Conservation (phyloP, 1,284 basidiomycete genomes). For the Heterobasidion parviporum region DNA sequence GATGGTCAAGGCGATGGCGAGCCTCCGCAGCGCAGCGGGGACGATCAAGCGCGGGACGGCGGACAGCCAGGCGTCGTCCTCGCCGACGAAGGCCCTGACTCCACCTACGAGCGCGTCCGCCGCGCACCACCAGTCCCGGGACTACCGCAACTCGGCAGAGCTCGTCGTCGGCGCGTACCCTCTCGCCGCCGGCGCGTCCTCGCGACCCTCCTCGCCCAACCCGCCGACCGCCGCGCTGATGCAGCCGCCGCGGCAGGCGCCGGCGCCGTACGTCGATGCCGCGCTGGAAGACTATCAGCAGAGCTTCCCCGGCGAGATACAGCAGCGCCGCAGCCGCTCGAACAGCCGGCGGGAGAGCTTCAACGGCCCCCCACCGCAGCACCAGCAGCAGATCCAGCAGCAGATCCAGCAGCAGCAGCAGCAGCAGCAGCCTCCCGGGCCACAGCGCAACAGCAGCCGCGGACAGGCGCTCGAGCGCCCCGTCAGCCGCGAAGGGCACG, state of each 20-base stretch:
- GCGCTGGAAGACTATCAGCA: constrained; percentile 77
- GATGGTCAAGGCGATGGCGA: constrained; percentile 42
- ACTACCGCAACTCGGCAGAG: constrained; percentile 62
- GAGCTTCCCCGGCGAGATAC: constrained; percentile 81
- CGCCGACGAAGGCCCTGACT: constrained; percentile 15
- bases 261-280: constrained; percentile 52
- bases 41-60: constrained; percentile 13
- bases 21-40: constrained; percentile 31
- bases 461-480: constrained; percentile 40
- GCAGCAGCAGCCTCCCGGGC: constrained; percentile 15
- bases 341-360: constrained; percentile 29
- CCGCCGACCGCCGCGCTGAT: constrained; percentile 69
- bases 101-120: constrained; percentile 7
- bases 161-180: constrained; percentile 72
- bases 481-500: constrained; percentile 57
- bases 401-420: constrained; percentile 12
- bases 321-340: constrained; percentile 35
- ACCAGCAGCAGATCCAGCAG: constrained; percentile 8
- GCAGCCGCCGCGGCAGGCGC: constrained; percentile 46
- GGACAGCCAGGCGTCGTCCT: constrained; percentile 12
- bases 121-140: constrained; percentile 17
- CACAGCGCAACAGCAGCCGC: constrained; percentile 14
- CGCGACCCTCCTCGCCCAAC: constrained; percentile 70
- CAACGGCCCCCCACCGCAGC: constrained; percentile 20
- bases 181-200: constrained; percentile 25